Percentiles rank a stretch among this genome's conserved stretches.
Conservation (phyloP, 1,284 basidiomycete genomes). For the Marasmius tenuissimus region DNA sequence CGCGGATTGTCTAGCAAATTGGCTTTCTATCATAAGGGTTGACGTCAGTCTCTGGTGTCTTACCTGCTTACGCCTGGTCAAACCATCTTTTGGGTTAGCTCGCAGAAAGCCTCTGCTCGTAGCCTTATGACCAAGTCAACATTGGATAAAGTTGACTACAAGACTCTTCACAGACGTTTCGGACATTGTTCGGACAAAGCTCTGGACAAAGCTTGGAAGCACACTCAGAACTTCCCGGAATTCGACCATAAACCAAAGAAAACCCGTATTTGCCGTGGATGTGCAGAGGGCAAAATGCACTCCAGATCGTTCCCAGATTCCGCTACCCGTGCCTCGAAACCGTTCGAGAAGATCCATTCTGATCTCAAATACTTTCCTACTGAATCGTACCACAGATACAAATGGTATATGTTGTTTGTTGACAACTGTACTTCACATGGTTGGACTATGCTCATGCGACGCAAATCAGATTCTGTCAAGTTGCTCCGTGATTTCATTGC, state of each 20-base stretch:
- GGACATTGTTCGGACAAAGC: background rate
- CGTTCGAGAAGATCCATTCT: background rate
- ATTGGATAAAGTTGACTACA: background rate
- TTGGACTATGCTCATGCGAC: too few species aligned
- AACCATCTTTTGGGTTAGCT: background rate
- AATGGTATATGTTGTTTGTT: background rate
- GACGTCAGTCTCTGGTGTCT: background rate
- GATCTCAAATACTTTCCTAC: background rate
- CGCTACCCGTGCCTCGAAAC: too few species aligned
- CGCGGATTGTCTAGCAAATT: background rate
- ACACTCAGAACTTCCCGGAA: background rate
- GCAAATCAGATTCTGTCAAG: too few species aligned
- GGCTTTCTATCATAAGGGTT: background rate
- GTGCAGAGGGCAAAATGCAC: too few species aligned
- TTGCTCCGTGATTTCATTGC: too few species aligned
- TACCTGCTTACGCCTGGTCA: background rate
- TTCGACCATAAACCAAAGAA: background rate
- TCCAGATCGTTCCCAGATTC: too few species aligned
- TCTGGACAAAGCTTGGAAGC: background rate
- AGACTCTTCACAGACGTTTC: background rate
- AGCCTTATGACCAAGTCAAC: background rate
- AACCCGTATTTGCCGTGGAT: background rate
- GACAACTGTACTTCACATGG: too few species aligned
- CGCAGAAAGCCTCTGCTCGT: background rate
- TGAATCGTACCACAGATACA: background rate